Evolutionary conservation across 495 filamentous ascomycete genomes (phyloP), one percentile per base, ranked within the genome.

Genomic region (Usnea hakonensis): DNA sequence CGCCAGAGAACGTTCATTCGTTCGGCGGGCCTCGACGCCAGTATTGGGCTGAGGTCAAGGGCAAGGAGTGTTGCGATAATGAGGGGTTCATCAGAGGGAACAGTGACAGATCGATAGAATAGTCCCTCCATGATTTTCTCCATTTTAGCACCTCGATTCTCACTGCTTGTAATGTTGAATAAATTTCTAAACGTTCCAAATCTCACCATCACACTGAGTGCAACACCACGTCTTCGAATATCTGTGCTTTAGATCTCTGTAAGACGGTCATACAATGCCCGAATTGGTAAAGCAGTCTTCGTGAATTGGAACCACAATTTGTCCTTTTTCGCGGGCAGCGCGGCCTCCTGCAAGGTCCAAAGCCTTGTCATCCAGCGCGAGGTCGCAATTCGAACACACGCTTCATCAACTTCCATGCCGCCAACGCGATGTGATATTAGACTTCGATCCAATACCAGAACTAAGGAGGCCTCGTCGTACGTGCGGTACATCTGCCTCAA

Each of bases 11-110:
- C 13, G 16, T 55, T 38, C 62, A 64, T 64, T 36, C 62, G 62
- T 38, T 64, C 32, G 11, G 37, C n/a, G 44, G 62, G 30, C 37
- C 50, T 14, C 13, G 55, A 64, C 32, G 30, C 52, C 16, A 71
- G 55, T 41, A 73, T 68, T 5, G 40, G 8, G 3, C 58, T 23
- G 8, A 72, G 38, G 26, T 64, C 58, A 30, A 71, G 61, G 21
- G 37, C 60, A 46, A 75, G 53, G 23, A 75, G 67, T 14, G 70
- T 72, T 21, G 66, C 70, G 44, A 73, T 72, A 63, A 72, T 72
- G 21, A 75, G 63, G 3, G 72, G 50, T 58, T 74, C 72, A 62
- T 74, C 72, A 6, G 69, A 68, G 5, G 71, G 58, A 32, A 71
- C 65, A 55, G 67, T 71, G 17, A 75, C 71, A 41, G 61, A 58